phyloP scores from a whole-genome alignment of 495 filamentous ascomycete species.

The Penicillium coffeae region DNA sequence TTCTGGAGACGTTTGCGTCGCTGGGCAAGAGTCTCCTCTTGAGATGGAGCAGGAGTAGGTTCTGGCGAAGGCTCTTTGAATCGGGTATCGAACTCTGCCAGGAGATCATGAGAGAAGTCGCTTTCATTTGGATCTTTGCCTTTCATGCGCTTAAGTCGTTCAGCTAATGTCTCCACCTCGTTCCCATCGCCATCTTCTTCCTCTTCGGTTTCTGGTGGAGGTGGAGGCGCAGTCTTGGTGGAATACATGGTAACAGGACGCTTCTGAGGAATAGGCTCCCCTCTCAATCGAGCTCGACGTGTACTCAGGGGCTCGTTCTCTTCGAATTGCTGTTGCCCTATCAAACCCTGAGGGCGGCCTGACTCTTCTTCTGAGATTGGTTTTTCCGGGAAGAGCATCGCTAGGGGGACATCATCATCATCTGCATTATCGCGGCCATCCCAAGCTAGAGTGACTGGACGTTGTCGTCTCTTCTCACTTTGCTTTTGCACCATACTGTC shows the following conservation, averaged over 20 bases:
- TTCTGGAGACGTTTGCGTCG: slow-evolving; percentile 75
- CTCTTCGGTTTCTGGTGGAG: slow-evolving; percentile 2
- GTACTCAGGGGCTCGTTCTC: slow-evolving; percentile 85
- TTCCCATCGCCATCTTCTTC: slow-evolving; percentile 41
- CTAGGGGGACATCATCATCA: slow-evolving; percentile 80
- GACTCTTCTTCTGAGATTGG: slow-evolving; percentile 48
- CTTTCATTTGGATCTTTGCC: slow-evolving; percentile 58
- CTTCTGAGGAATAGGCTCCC: slow-evolving; percentile 38
- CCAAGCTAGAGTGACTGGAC: slow-evolving; percentile 85
- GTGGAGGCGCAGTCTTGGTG: slow-evolving; percentile 11
- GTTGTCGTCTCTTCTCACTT: slow-evolving; percentile 65
- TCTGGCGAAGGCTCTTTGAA: slow-evolving; percentile 21
- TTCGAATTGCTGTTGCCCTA: slow-evolving; percentile 81
- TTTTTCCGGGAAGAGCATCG: slow-evolving; percentile 66
- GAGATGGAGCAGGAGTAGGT: slow-evolving; percentile 17
- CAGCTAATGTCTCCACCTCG: slow-evolving; percentile 76
- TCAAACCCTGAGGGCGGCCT: slow-evolving; percentile 72
- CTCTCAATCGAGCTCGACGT: slow-evolving; percentile 73
- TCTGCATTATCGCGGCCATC: slow-evolving; percentile 62
- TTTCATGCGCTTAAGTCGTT: slow-evolving; percentile 67
- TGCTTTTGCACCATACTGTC: slow-evolving; percentile 89
- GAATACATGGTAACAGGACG: slow-evolving; percentile 38
- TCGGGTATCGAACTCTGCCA: slow-evolving; percentile 64
- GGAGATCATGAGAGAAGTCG: slow-evolving; percentile 74
- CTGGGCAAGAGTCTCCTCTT: slow-evolving; percentile 87